These are phyloP conservation scores for Wickerhamomyces pijperi DNA, from an alignment of 805 yeast species.

Conservation along the genomic window DNA sequence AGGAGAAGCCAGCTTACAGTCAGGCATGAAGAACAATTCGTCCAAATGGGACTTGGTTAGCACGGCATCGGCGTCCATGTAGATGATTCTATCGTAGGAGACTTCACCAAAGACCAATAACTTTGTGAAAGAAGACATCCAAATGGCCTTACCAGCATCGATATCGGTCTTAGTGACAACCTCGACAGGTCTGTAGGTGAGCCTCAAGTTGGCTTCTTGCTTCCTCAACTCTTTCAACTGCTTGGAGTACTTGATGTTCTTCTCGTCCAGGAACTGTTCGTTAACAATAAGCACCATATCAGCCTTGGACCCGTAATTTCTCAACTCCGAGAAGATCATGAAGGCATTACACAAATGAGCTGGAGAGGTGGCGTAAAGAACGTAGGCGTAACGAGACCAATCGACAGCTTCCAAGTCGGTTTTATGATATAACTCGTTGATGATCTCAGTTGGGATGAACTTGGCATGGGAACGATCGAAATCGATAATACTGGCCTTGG, in stretches of 20 bases:
- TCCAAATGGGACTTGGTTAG: constrained; percentile 31
- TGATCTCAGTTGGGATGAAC: constrained; percentile 16
- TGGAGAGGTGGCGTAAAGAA: constrained; percentile 46
- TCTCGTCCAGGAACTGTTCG: constrained; percentile 13
- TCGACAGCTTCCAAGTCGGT: constrained; percentile 18
- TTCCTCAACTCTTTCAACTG: constrained; percentile 5
- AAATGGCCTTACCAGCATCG: constrained; percentile 16
- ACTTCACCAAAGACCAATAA: constrained; percentile 37
- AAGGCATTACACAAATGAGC: constrained; percentile 42
- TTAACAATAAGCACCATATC: constrained; percentile 35
- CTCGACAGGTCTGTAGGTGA: constrained; percentile 3
- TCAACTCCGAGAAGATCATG: constrained; percentile 32
- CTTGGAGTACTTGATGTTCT: neutral
- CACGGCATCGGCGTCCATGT: constrained; percentile 46
- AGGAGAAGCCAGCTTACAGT: constrained; percentile 34
- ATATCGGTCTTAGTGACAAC: constrained; percentile 9
- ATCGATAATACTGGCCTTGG: too few species aligned
- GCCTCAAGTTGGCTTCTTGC: constrained; percentile 9
- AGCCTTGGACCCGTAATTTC: constrained; percentile 28
- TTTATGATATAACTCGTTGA: constrained; percentile 9
- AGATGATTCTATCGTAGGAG: constrained; percentile 41
- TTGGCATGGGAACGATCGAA: constrained; percentile 14
- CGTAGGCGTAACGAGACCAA: constrained; percentile 42
- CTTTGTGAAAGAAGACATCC: constrained; percentile 47
- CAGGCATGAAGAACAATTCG: constrained; percentile 40